Evolutionary conservation across 2,329 filamentous ascomycete genomes (phyloP), one percentile per base, ranked within the genome.

Genomic region (Colletotrichum caudatum): DNA sequence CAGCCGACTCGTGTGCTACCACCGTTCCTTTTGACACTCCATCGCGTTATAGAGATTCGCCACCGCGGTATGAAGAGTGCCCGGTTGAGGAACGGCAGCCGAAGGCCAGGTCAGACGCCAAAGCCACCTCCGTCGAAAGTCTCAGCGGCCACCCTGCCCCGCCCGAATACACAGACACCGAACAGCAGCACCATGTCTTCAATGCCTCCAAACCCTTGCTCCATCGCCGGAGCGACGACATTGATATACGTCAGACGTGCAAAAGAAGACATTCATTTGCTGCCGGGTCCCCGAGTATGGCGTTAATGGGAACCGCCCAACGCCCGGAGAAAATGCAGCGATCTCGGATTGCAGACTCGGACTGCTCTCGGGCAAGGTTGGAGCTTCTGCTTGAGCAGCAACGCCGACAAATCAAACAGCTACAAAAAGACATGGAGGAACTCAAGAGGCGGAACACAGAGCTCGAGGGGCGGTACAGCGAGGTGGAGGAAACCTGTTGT

Each of bases 21-120:
- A 68, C 65, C 3, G 39, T 63, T 29, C 9, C 48, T 4, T 68
- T 68, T 41, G 58, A 68, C 26, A 48, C 29, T 5, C 56, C 60
- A 9, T 59, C 58, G 18, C 58, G 65, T 48, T 33, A 57, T 11
- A 37, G 37, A 41, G 65, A 56, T 9, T 41, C 51, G n/a, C 65
- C 65, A 3, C 65, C 65, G 33, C 37, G 33, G 23, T 68, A 68
- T 23, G 65, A 56, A 1, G 50, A 68, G 16, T 50, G 58, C 33
- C 3, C 18, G 9, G 20, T 5, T 18, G 39, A 62, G 5, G 29
- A 37, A 29, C 20, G 4, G n/a, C 37, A 63, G 65, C 29, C 58
- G 18, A 23, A 54, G 62, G 26, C 39, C 14, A 37, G 12, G 8
- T 46, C 26, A 39, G 50, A 35, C 12, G 29, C 7, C 39, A 29